Percentiles rank a stretch among this genome's conserved stretches.
phyloP scores from a whole-genome alignment of 1,284 basidiomycete genomes.

The Apiotrichum brassicae region DNA sequence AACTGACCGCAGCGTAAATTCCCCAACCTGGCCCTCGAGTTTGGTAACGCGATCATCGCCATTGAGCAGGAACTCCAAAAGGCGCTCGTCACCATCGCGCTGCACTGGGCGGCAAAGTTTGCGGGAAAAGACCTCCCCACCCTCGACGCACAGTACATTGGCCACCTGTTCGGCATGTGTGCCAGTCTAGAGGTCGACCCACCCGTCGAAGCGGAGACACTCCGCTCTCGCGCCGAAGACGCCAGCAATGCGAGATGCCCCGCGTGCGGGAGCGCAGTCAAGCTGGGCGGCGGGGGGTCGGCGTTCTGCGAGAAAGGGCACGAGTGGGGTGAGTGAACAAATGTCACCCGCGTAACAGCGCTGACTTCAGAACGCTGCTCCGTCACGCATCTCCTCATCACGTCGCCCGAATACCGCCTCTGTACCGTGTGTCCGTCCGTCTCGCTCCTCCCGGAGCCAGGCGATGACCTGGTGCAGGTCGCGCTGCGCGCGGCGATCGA shows the following conservation, averaged over 20 bases:
- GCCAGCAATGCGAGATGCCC: conserved; percentile 8
- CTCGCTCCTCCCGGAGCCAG: conserved; percentile 23
- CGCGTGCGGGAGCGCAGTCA: conserved; percentile 10
- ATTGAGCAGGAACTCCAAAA: neutral
- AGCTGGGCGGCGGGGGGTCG: neutral
- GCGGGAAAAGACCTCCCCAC: neutral
- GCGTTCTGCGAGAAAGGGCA: conserved; percentile 28
- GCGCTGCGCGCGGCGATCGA: conserved; percentile 26
- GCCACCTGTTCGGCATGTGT: neutral
- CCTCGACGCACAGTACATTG: conserved; percentile 9
- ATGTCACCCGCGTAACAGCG: neutral
- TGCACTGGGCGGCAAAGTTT: neutral
- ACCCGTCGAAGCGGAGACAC: neutral
- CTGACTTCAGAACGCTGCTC: conserved; percentile 29
- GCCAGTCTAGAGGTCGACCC: neutral
- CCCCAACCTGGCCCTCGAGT: neutral
- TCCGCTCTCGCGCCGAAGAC: conserved; percentile 2
- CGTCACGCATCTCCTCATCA: conserved; percentile 33
- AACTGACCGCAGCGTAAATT: conserved; percentile 3
- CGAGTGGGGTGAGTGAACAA: conserved; percentile 33
- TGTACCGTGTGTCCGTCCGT: conserved; percentile 38
- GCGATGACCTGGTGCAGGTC: conserved; percentile 16
- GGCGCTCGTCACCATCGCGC: neutral
- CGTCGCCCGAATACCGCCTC: conserved; percentile 30
- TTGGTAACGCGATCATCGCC: neutral